Evolutionary conservation across 148 eudicot genomes (phyloP).

Genomic region (Vaccinium corymbosum): DNA sequence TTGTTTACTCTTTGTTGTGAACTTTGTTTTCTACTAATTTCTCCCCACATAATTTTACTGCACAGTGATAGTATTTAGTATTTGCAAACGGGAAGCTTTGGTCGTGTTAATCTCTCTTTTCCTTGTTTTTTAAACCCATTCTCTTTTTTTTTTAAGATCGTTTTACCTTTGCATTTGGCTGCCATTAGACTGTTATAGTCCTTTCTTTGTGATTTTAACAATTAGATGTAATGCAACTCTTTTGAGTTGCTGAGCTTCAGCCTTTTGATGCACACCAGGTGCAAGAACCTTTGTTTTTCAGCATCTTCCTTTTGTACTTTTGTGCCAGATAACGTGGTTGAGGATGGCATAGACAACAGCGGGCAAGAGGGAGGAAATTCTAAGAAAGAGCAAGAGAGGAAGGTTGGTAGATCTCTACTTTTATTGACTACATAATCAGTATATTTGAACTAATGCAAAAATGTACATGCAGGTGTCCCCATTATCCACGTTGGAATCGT

Average conservation of each 20-base stretch:
- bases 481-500: conserved; percentile 80
- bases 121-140: background rate
- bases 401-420: conserved; percentile 26
- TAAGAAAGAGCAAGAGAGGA: conserved; percentile 38
- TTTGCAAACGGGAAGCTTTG: background rate
- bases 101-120: background rate
- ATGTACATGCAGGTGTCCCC: conserved; percentile 77
- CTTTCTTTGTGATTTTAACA: background rate
- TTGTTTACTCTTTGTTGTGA: background rate
- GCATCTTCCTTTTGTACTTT: background rate
- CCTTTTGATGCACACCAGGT: background rate
- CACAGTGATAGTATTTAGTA: background rate
- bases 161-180: conserved; percentile 1
- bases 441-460: conserved; percentile 1
- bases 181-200: background rate
- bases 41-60: background rate
- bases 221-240: background rate
- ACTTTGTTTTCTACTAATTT: background rate
- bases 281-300: background rate
- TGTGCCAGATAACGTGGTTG: conserved; percentile 28
- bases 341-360: conserved; percentile 22
- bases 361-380: conserved; percentile 32
- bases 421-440: background rate
- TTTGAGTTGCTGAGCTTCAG: background rate
- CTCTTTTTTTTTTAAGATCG: background rate